Base-by-base conservation (phyloP, 2,329 filamentous ascomycete genomes). In the Bertia moriformis region DNA sequence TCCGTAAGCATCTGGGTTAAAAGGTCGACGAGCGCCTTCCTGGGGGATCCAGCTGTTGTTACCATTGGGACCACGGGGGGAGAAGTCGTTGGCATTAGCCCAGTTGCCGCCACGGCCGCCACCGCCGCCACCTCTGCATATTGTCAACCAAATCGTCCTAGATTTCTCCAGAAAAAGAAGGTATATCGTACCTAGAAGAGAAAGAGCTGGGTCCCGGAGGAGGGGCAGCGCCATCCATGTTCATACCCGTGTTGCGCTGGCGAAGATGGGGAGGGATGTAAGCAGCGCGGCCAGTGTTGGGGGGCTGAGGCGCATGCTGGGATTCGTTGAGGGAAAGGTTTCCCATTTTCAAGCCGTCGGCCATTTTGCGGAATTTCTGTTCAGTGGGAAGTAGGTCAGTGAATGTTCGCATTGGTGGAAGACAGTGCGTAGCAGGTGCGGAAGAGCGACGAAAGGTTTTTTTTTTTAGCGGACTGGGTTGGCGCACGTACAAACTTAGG, bases 251-350 rank as follows among this genome's bases (percentile, higher is more conserved):
- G 15, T 7, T 17, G 15, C 32, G 32, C 32, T 35, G 32, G 15
- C 74, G 71, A 47, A 78, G 67, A 57, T 79, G 74, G 50, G 74
- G 74, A 51, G 74, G 74, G 49, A 79, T 78, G 59, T 79, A 79
- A 49, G 74, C 69, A 56, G 71, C 65, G 53, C 72, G 73, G 49
- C 70, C 69, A 43, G 58, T 56, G 53, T 63, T 61, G 39, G 59
- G 57, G 41, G 49, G 48, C 30, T 61, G 57, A 48, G 70, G 32
- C 32, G 32, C 73, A 55, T 77, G 73, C 60, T 75, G 67, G 44
- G 71, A 74, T 48, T 79, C 74, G 56, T 73, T 70, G 49, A 80
- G 62, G 44, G 65, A 65, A 47, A 74, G 57, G 51, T 64, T 62
- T 52, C 62, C 63, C 61, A 74, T 71, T 53, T 71, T 69, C 51